Base-by-base conservation (phyloP, 2,329 filamentous ascomycete genomes). In the Exophiala sideris region DNA sequence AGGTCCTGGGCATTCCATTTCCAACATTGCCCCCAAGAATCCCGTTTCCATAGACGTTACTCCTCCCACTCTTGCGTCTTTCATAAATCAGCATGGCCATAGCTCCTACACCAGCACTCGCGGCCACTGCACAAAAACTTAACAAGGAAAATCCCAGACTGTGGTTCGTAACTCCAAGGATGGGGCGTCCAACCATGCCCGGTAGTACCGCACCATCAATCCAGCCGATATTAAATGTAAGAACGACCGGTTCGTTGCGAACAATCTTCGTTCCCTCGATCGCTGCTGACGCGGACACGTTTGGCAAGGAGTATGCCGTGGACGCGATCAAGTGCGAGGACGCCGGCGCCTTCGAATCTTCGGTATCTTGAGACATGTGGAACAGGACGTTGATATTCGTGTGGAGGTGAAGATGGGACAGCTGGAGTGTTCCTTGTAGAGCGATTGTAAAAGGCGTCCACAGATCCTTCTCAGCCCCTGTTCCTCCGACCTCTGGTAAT, bases 391-490 rank as follows among this genome's bases (percentile, higher is more conserved):
- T 97, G 70, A 97, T 80, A 66, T 89, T 85, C 5, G 91, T 92
- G 67, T 87, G 88, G 62, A 99, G 83, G 73, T 97, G 94, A 64
- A 99, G 78, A 71, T 96, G 94, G 70, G 85, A 90, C 47, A 86
- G 77, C 73, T 99, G 91, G 16, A 97, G 79, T 0, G 89, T 95
- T 2, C 94, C 94, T 10, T 91, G 87, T 14, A 99, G 76, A 2
- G 91, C 91, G 60, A 99, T 89, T 5, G 95, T 87, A 35, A 96
- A 79, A 0, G 92, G 91, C 11, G 92, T 88, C 73, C 88, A 91
- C 53, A 71, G 72, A 56, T 69, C 70, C 38, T 65, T 69, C 40
- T 62, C 67, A 50, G n/a, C 66, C 60, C 55, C 69, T 57, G 59
- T 67, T 20, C 52, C 50, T 12, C 49, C 46, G 12, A 53, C 38